Percentiles rank a stretch among this genome's conserved stretches.
Evolutionary conservation across 139 green algal genomes (phyloP).

Genomic region (Zygnema circumcarinatum): DNA sequence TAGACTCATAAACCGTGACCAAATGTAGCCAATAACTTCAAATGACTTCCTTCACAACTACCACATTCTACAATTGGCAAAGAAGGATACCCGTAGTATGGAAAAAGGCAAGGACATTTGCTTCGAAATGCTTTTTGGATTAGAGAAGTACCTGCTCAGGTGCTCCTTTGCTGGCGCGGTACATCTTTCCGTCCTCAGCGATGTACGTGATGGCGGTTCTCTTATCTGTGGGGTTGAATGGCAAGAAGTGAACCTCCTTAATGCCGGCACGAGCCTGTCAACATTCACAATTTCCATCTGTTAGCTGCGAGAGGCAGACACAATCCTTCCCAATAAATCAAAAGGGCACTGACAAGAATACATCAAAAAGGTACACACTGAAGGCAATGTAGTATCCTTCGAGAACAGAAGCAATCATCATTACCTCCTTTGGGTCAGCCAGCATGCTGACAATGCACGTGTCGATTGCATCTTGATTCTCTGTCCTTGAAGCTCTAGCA

Average conservation of each 20-base stretch:
- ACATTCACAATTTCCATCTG: too few species aligned
- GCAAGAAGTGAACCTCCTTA: constrained; percentile 78
- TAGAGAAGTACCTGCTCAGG: constrained; percentile 63
- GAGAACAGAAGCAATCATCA: too few species aligned
- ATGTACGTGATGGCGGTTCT: constrained; percentile 77
- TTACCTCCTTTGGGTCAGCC: constrained; percentile 40
- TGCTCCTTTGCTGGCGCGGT: constrained; percentile 76
- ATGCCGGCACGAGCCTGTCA: constrained; percentile 53
- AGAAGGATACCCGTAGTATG: too few species aligned
- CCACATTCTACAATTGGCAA: too few species aligned
- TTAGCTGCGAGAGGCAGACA: too few species aligned
- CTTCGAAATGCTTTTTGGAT: too few species aligned
- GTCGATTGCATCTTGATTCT: constrained; percentile 85
- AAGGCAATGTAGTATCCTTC: neutral
- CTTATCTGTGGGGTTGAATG: constrained; percentile 89
- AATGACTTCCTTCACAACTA: too few species aligned
- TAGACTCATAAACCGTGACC: too few species aligned
- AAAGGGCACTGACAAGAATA: neutral
- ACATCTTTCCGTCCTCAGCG: constrained; percentile 47
- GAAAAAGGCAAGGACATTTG: too few species aligned
- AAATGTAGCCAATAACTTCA: too few species aligned
- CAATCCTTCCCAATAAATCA: neutral
- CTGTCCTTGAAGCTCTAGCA: constrained; percentile 78
- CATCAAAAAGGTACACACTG: neutral
- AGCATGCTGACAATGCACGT: constrained; percentile 76